These are phyloP conservation scores for Collybia nuda DNA, from an alignment of 768 basidiomycete species.

Conservation along the genomic window DNA sequence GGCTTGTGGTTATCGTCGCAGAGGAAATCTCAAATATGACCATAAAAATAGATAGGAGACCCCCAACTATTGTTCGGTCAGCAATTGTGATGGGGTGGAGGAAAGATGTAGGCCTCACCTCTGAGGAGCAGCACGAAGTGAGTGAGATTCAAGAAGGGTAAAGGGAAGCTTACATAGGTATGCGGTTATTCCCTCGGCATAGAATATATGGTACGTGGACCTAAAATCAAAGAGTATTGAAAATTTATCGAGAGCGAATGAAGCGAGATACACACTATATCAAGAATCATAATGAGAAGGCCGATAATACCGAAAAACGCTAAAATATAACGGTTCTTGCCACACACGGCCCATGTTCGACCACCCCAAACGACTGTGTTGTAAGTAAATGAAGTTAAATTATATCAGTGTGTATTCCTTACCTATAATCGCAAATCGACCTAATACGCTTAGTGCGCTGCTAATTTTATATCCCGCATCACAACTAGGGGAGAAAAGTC, in stretches of 20 bases:
- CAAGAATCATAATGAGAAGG: constrained; percentile 17
- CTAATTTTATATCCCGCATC: too few relatives aligned
- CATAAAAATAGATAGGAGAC: constrained; percentile 26
- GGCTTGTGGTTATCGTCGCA: constrained; percentile 19
- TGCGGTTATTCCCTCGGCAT: constrained; percentile 21
- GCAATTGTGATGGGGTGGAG: neutral
- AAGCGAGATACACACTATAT: constrained; percentile 17
- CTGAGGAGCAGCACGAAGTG: neutral
- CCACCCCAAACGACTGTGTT: constrained; percentile 12
- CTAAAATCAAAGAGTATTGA: constrained; percentile 6
- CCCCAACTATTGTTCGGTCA: constrained; percentile 14
- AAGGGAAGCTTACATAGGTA: constrained; percentile 8
- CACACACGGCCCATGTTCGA: constrained; percentile 25
- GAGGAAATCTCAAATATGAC: constrained; percentile 24
- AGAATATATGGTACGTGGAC: constrained; percentile 18
- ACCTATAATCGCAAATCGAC: too few relatives aligned
- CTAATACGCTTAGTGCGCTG: too few relatives aligned
- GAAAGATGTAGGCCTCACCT: neutral
- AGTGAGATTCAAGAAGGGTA: neutral
- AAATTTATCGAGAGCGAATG: neutral
- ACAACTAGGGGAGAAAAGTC: neutral
- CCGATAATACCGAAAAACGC: constrained; percentile 21
- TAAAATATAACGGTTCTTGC: constrained; percentile 16
- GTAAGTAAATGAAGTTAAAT: too few relatives aligned
- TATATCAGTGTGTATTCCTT: too few relatives aligned